A percentile compares a stretch with the other conserved stretches of the same genome.
Conservation (phyloP, 805 yeast species). For the Peterozyma xylosa region DNA sequence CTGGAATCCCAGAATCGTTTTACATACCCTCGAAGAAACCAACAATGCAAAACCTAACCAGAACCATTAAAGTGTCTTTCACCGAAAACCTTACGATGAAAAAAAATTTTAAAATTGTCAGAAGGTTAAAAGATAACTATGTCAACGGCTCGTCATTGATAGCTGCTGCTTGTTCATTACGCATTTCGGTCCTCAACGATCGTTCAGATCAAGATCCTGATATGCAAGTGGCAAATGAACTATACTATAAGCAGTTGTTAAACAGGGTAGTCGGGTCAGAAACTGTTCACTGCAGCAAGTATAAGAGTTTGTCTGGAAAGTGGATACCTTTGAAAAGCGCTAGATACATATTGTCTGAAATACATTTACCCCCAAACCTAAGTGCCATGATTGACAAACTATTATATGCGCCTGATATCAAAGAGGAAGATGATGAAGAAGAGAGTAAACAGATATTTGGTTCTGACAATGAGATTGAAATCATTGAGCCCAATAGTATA, state of each 20-base stretch:
- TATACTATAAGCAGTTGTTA: constrained; percentile 17
- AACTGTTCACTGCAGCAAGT: constrained; percentile 8
- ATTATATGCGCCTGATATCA: neutral
- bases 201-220: constrained; percentile 18
- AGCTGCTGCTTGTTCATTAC: constrained; percentile 10
- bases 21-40: neutral
- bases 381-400: neutral
- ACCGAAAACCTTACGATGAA: neutral
- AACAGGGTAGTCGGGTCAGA: constrained; percentile 12
- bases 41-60: neutral
- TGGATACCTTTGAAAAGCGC: constrained; percentile 19
- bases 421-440: constrained; percentile 1
- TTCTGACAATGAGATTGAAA: too few species aligned
- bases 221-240: constrained; percentile 15
- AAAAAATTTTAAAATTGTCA: constrained; percentile 3
- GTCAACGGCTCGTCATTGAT: constrained; percentile 14
- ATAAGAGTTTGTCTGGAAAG: constrained; percentile 14
- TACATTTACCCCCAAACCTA: constrained; percentile 1
- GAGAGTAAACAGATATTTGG: neutral
- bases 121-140: constrained; percentile 19
- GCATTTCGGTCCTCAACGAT: constrained; percentile 11
- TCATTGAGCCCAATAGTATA: too few species aligned
- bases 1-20: constrained; percentile 8
- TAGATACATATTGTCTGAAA: constrained; percentile 7
- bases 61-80: neutral